Percentiles rank a stretch among this genome's conserved stretches.
phyloP scores from a whole-genome alignment of 768 basidiomycete species.

The Mycena venus region DNA sequence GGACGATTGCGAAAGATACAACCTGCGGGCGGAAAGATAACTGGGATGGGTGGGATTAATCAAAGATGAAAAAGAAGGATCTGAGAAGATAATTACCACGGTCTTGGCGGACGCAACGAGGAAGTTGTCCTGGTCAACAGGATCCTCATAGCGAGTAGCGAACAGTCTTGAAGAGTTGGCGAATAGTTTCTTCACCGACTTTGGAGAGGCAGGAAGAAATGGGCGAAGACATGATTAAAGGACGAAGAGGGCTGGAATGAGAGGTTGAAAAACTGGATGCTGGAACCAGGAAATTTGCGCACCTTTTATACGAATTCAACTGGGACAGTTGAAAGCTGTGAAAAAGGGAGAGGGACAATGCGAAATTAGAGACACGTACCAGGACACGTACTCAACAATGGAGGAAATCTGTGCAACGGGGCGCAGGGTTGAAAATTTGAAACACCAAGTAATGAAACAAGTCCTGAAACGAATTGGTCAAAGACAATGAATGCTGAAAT shows the following conservation, averaged over 20 bases:
- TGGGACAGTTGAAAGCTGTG: not conserved
- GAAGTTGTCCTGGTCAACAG: constrained; percentile 16
- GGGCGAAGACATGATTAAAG: not conserved
- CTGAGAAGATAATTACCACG: not conserved
- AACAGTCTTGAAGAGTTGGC: not conserved
- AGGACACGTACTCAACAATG: not conserved
- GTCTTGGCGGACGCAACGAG: not conserved
- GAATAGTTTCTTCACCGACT: not conserved
- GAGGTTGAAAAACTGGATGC: no score
- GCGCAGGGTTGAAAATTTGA: not conserved
- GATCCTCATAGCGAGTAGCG: constrained; percentile 3
- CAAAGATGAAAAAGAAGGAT: not conserved
- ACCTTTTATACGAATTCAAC: not conserved
- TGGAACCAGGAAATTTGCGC: no score
- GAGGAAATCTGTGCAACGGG: not conserved
- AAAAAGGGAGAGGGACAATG: not conserved
- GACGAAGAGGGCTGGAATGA: no score
- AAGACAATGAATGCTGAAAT: no score
- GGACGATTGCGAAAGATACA: not conserved
- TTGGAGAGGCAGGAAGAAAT: not conserved
- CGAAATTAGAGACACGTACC: no score
- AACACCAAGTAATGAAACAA: not conserved
- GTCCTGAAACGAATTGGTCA: not conserved
- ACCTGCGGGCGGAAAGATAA: not conserved
- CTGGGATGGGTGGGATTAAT: not conserved